phyloP scores from a whole-genome alignment of 2,329 filamentous ascomycete genomes.

The Fusarium tupiense region DNA sequence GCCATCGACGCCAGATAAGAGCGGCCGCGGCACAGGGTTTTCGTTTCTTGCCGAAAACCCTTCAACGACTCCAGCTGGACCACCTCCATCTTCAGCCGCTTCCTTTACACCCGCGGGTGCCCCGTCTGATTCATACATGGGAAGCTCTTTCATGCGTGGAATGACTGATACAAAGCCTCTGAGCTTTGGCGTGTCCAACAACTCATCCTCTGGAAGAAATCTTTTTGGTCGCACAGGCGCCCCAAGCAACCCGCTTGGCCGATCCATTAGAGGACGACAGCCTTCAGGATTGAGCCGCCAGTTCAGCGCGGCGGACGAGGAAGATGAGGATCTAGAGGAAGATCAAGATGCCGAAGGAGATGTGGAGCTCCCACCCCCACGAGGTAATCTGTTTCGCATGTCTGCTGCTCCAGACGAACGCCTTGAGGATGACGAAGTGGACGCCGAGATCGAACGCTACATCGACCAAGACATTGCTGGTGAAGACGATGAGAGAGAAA shows the following conservation, averaged over 20 bases:
- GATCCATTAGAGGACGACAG: slow-evolving; percentile 55
- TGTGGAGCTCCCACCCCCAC: slow-evolving; percentile 46
- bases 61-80: slow-evolving; percentile 63
- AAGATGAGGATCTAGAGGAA: slow-evolving; percentile 42
- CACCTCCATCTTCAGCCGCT: slow-evolving; percentile 61
- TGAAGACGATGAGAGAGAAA: slow-evolving; percentile 48
- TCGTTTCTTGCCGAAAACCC: slow-evolving; percentile 57
- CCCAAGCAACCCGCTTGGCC: slow-evolving; percentile 57
- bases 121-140: slow-evolving; percentile 63
- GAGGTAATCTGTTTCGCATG: slow-evolving; percentile 48
- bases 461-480: slow-evolving; percentile 51
- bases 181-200: slow-evolving; percentile 49
- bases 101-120: slow-evolving; percentile 67
- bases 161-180: slow-evolving; percentile 52
- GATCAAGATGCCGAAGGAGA: slow-evolving; percentile 49
- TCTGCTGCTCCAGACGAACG: slow-evolving; percentile 28
- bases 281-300: slow-evolving; percentile 63
- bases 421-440: slow-evolving; percentile 44
- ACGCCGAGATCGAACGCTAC: slow-evolving; percentile 50
- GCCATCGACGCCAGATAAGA: slow-evolving; percentile 61
- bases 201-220: slow-evolving; percentile 45
- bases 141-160: slow-evolving; percentile 63
- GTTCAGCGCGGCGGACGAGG: slow-evolving; percentile 48
- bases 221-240: slow-evolving; percentile 51
- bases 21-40: slow-evolving; percentile 46